Conservation (phyloP, 192 early-diverging fungal species). For the Dissophora globulifera region DNA sequence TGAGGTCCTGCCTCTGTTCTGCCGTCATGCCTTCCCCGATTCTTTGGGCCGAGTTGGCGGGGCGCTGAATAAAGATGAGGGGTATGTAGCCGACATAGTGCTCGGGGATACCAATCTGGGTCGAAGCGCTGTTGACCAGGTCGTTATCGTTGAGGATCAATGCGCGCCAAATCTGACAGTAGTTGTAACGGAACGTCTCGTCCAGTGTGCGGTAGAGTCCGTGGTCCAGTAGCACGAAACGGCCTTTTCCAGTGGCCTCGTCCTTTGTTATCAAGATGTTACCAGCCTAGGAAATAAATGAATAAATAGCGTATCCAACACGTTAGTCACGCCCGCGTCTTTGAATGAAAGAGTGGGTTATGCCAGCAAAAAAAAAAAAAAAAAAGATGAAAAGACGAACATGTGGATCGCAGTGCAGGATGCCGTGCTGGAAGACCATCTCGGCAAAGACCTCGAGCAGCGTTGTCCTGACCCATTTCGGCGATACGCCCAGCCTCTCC, state of each 20-base stretch:
- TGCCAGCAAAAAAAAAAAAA: neutral
- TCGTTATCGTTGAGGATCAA: slow-evolving; percentile 56
- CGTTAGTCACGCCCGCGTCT: too few relatives aligned
- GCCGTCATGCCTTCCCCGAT: slow-evolving; percentile 54
- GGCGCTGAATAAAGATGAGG: slow-evolving; percentile 60
- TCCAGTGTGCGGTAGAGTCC: slow-evolving; percentile 61
- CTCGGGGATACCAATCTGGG: slow-evolving; percentile 46
- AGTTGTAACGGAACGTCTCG: slow-evolving; percentile 56
- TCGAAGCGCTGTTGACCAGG: slow-evolving; percentile 37
- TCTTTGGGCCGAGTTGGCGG: slow-evolving; percentile 40
- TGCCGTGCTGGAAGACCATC: slow-evolving; percentile 60
- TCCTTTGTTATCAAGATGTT: slow-evolving; percentile 52
- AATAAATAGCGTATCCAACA: too few relatives aligned
- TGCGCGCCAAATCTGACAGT: slow-evolving; percentile 63
- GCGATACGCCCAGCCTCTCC: slow-evolving; percentile 51
- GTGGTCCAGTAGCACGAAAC: slow-evolving; percentile 60
- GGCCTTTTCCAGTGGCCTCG: slow-evolving; percentile 40
- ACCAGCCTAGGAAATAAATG: slow-evolving; percentile 17
- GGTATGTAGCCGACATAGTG: slow-evolving; percentile 56
- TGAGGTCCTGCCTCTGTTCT: slow-evolving; percentile 40
- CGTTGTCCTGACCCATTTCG: slow-evolving; percentile 51
- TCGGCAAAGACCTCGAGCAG: slow-evolving; percentile 64
- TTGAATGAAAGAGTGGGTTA: too few relatives aligned
- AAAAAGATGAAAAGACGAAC: slow-evolving; percentile 1
- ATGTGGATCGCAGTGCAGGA: slow-evolving; percentile 59